Evolutionary conservation across 169 alveolate genomes (phyloP).

Genomic region (Plasmodium adleri): DNA sequence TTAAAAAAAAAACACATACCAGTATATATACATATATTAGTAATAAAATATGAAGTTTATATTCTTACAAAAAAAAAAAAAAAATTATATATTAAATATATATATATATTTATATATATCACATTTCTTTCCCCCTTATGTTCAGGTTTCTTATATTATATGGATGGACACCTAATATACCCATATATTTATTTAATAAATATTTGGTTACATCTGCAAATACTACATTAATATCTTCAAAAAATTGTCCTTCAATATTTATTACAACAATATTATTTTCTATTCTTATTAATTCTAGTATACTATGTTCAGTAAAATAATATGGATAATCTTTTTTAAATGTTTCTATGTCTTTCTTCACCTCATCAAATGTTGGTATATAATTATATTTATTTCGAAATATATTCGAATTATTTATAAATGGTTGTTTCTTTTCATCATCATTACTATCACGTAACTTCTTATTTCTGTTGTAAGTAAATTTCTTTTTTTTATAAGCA

Average conservation of each 20-base stretch:
- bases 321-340: slow-evolving; percentile 63
- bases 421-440: slow-evolving; percentile 25
- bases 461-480: no score
- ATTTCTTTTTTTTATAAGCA: no score
- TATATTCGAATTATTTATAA: slow-evolving; percentile 31
- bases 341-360: slow-evolving; percentile 22
- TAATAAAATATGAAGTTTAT: slow-evolving; percentile 7
- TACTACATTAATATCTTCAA: slow-evolving; percentile 70
- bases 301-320: slow-evolving; percentile 74
- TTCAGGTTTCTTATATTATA: slow-evolving; percentile 55
- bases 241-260: slow-evolving; percentile 70
- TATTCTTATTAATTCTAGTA: slow-evolving; percentile 66
- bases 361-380: slow-evolving; percentile 64
- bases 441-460: neutral
- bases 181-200: slow-evolving; percentile 35
- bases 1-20: no score
- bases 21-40: neutral
- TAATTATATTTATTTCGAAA: slow-evolving; percentile 69
- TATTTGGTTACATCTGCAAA: slow-evolving; percentile 61
- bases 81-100: slow-evolving; percentile 5
- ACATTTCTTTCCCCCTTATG: slow-evolving; percentile 1
- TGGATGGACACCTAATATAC: slow-evolving; percentile 66
- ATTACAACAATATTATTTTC: slow-evolving; percentile 63
- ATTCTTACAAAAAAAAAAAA: neutral
- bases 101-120: neutral